Evolutionary conservation across 805 yeast species (phyloP), one percentile per base, ranked within the genome.

Genomic region (Brettanomyces naardenensis): DNA sequence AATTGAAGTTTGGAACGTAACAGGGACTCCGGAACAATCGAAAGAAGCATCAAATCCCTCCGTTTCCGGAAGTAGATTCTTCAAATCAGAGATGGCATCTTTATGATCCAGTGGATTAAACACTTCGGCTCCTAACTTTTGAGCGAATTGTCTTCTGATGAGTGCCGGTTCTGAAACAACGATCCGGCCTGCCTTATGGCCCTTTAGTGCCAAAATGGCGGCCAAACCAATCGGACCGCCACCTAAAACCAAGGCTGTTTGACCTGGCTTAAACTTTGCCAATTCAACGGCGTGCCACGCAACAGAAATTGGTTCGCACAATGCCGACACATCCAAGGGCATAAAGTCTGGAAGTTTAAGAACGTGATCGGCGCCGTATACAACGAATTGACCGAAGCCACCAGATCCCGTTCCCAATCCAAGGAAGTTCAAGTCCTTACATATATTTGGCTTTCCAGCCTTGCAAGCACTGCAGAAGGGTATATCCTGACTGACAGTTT

Each of bases 171-270:
- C 83, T 15, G 73, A 63, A 34, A 75, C 74, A n/a, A 78, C 78
- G 52, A 76, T 65, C 28, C 53, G 56, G n/a, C 66, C 59, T 3
- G 69, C 71, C 18, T 57, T 58, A 42, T 69, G 68, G 4, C 76
- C 79, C 44, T 69, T 65, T 38, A 70, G 51, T 7, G 75, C 78
- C 32, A 76, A 55, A n/a, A 75, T 60, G 3, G 78, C 66, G 18
- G 80, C 73, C 19, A 78, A 56, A 5, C 83, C 82, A 51, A 77
- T 75, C 18, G 81, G 79, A 4, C 83, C 83, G 20, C 76, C 73
- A 22, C 82, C 82, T 13, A 77, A 50, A 13, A 77, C 71, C 33
- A 75, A 56, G 3, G 76, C 79, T 3, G 41, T 43, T 28, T 67
- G 62, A 17, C 76, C 77, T 7, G 54, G 43, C 35, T 49, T 35